These are phyloP conservation scores for Eucalyptus fibrosa DNA, from an alignment of 345 rosid genomes.

Conservation along the genomic window DNA sequence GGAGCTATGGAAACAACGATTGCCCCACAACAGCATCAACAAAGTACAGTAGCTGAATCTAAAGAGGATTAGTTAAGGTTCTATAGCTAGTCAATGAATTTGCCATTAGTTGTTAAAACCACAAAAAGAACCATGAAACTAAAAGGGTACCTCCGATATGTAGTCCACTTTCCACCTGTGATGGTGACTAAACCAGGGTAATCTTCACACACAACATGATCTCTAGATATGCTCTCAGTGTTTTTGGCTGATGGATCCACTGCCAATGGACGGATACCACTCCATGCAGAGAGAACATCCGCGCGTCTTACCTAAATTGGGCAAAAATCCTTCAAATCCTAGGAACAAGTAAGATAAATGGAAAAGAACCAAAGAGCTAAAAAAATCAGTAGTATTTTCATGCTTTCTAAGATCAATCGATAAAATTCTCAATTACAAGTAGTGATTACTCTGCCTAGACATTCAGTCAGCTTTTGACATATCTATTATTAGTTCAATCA, in stretches of 20 bases:
- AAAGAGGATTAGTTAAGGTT: not conserved
- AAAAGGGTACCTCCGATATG: constrained; percentile 68
- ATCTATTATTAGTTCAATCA: not conserved
- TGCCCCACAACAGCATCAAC: not conserved
- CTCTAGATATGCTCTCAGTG: constrained; percentile 96
- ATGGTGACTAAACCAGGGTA: constrained; percentile 90
- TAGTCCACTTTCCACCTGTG: constrained; percentile 99
- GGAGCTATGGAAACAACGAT: not conserved
- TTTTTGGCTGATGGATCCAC: constrained; percentile 77
- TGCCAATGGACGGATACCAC: constrained; percentile 98
- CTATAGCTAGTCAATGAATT: not conserved
- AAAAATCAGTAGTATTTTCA: not conserved
- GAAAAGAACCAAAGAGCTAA: not conserved
- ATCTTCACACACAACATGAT: constrained; percentile 86
- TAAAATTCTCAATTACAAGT: not conserved
- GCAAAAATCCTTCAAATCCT: not conserved
- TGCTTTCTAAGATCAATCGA: not conserved
- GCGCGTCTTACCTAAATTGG: constrained; percentile 63
- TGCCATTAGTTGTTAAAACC: not conserved
- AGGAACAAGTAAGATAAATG: not conserved
- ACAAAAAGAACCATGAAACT: not conserved
- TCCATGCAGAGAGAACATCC: constrained; percentile 99
- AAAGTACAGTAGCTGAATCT: not conserved
- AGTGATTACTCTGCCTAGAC: not conserved
- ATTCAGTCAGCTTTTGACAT: not conserved